These are phyloP conservation scores for Isoetes taiwanensis DNA, from an alignment of 75 land plant genomes.

Conservation along the genomic window DNA sequence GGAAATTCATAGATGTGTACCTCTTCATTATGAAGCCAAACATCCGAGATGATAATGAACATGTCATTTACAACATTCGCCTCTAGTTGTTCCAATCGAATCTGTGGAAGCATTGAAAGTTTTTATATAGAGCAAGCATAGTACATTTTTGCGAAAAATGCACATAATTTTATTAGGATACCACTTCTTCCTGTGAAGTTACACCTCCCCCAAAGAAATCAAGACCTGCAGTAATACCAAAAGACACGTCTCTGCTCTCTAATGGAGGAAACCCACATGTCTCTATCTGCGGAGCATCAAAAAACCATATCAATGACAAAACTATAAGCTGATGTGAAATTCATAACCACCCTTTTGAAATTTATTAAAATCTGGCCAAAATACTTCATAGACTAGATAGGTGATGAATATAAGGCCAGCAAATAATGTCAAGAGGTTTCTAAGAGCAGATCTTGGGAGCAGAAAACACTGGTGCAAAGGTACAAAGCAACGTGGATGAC, in stretches of 20 bases:
- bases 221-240: slow-evolving; percentile 48
- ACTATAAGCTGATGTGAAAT: no score
- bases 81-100: slow-evolving; percentile 52
- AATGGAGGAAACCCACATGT: slow-evolving; percentile 97
- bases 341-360: no score
- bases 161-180: slow-evolving; percentile 28
- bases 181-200: slow-evolving; percentile 51
- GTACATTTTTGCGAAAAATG: neutral
- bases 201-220: slow-evolving; percentile 80
- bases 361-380: no score
- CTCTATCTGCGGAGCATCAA: slow-evolving; percentile 38
- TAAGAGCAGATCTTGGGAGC: no score
- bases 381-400: no score
- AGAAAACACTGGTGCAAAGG: no score
- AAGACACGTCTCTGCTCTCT: slow-evolving; percentile 62
- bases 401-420: no score
- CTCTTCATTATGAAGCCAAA: slow-evolving; percentile 84
- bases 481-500: no score
- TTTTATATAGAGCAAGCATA: neutral
- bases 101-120: slow-evolving; percentile 18
- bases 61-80: slow-evolving; percentile 79
- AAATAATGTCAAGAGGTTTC: no score
- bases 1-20: slow-evolving; percentile 15
- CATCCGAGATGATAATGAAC: slow-evolving; percentile 95
- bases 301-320: no score